A percentile compares a stretch with the other conserved stretches of the same genome.
These are phyloP conservation scores for Eimeria tenella DNA, from an alignment of 169 alveolate genomes.

Conservation along the genomic window DNA sequence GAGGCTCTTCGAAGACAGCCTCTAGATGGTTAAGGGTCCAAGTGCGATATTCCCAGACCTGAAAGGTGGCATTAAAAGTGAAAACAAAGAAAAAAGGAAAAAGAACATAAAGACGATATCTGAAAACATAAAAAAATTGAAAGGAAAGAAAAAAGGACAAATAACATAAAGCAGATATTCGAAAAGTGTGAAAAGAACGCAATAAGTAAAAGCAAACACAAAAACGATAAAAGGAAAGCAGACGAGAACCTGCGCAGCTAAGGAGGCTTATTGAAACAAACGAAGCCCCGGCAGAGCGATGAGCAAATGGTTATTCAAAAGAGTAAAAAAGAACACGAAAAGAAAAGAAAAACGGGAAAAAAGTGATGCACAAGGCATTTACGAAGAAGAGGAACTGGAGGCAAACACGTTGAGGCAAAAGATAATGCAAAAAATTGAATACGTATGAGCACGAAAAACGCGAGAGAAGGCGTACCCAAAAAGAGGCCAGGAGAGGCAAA, in stretches of 20 bases:
- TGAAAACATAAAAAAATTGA: not conserved
- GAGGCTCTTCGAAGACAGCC: conserved; percentile 68
- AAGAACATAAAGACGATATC: not conserved
- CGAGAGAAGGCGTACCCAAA: not conserved
- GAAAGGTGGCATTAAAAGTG: not conserved
- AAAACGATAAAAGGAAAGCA: not conserved
- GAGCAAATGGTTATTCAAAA: not conserved
- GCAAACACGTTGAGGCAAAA: not conserved
- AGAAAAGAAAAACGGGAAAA: not conserved
- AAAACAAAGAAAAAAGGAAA: not conserved
- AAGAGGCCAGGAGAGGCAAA: not conserved
- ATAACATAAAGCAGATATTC: not conserved
- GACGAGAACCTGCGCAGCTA: not conserved
- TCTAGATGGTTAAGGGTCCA: conserved; percentile 65
- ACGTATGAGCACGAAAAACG: not conserved
- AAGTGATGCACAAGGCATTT: not conserved
- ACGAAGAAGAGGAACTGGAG: not conserved
- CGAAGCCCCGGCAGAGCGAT: not conserved
- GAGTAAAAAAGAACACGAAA: not conserved
- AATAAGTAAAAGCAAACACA: not conserved
- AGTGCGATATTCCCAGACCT: conserved; percentile 75
- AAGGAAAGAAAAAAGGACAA: not conserved
- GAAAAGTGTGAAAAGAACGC: not conserved
- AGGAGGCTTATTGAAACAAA: not conserved
- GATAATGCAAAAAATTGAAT: not conserved